These are phyloP conservation scores for Paramecium sonneborni DNA, from an alignment of 73 alveolate genomes.

Conservation along the genomic window DNA sequence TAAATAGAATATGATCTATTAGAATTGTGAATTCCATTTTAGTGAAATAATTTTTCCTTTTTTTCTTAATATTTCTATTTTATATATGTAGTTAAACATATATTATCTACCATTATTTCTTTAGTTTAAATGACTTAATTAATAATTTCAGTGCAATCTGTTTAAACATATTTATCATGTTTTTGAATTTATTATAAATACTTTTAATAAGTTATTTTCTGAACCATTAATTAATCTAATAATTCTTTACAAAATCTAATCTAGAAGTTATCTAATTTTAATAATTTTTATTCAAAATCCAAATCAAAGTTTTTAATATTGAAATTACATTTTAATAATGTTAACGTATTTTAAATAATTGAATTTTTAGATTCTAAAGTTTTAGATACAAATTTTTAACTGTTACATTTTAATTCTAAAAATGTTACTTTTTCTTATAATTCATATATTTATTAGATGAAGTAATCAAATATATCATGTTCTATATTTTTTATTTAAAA, in stretches of 20 bases:
- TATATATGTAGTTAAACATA: not conserved
- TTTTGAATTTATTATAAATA: not conserved
- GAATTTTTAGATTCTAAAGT: not conserved
- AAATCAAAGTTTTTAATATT: not conserved
- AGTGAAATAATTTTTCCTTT: not conserved
- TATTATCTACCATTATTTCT: not conserved
- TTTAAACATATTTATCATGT: not conserved
- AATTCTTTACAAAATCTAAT: not conserved
- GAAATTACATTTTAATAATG: not conserved
- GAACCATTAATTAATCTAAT: not conserved
- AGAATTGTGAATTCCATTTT: not conserved
- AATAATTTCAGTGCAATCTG: not conserved
- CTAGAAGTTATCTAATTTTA: not conserved
- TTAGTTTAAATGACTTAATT: not conserved
- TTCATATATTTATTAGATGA: not conserved
- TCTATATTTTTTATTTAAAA: not conserved
- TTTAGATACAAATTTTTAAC: not conserved
- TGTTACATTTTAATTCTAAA: not conserved
- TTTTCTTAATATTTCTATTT: not conserved
- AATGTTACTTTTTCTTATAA: not conserved
- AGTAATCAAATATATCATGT: not conserved
- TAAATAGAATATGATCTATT: not conserved
- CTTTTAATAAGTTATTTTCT: not conserved
- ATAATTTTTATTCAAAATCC: not conserved
- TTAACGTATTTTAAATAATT: not conserved